Evolutionary conservation across 2,329 filamentous ascomycete species (phyloP), one percentile per base, ranked within the genome.

Genomic region (Talaromyces sp.): DNA sequence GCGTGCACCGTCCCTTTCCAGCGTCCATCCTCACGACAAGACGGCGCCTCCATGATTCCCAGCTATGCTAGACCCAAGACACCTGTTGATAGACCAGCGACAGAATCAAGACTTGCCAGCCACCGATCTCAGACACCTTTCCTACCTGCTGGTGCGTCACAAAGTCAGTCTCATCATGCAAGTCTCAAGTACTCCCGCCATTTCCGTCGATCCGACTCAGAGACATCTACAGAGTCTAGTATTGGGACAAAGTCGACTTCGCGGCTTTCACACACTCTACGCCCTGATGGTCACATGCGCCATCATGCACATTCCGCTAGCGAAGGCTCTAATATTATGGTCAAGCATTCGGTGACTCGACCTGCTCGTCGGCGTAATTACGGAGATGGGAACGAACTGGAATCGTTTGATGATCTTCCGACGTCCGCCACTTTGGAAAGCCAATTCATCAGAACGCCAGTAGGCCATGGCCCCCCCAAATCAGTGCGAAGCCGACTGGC

Each of bases 331-430:
- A 75, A 80, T 58, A 83, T 84, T 60, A 80, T 83, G 57, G 78
- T 83, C 6, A 89, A 88, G 80, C 86, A 89, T 67, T 87, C 89
- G 54, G 78, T 96, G 64, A 93, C 85, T 66, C 90, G 88, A 73
- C 92, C 92, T 2, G 82, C 85, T 39, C 83, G 86, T 44, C 81
- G 82, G 64, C 84, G 87, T 52, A 86, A 91, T 69, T 99, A 96
- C 77, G 95, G 95, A 12, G 92, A 97, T 74, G 95, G 95, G 16
- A 90, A 89, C 64, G 95, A 99, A 76, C 82, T 99, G 37, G 93
- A 98, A 68, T 87, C 85, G 2, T 98, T 99, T 73, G 95, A 99
- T 73, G 95, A 99, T 76, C 80, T 99, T 62, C 93, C 93, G 1
- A 98, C 93, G 0, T 97, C 93, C 16, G 86, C 84, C 12, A 86